Evolutionary conservation across 371 early-diverging fungal genomes (phyloP).

Genomic region (Apophysomyces variabilis): DNA sequence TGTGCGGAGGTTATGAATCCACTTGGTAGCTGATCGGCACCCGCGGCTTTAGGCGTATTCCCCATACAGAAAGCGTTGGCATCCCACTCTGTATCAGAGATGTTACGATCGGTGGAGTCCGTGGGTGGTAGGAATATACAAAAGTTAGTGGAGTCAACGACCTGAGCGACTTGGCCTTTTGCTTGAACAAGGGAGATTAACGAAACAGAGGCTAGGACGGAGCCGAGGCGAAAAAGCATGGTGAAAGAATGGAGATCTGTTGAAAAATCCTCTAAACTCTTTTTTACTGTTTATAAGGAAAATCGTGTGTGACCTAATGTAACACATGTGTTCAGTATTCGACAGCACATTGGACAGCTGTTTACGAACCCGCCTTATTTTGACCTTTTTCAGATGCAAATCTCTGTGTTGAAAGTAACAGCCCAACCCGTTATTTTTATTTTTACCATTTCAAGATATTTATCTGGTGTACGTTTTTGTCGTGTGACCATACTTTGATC

Average conservation of each 20-base stretch:
- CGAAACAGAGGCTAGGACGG: slow-evolving; percentile 15
- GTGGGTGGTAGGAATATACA: slow-evolving; percentile 62
- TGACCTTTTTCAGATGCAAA: slow-evolving; percentile 2
- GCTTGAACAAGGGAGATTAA: slow-evolving; percentile 17
- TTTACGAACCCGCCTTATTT: background rate
- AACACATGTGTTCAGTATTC: background rate
- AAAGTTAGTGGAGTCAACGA: slow-evolving; percentile 48
- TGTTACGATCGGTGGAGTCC: slow-evolving; percentile 34
- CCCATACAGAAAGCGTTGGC: slow-evolving; percentile 61
- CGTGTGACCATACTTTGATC: background rate
- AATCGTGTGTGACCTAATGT: slow-evolving; percentile 3
- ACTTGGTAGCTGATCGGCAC: slow-evolving; percentile 38
- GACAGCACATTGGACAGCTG: background rate
- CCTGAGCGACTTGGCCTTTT: slow-evolving; percentile 37
- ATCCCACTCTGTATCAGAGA: slow-evolving; percentile 52
- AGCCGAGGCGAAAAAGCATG: slow-evolving; percentile 23
- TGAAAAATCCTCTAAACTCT: background rate
- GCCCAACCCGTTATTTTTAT: slow-evolving; percentile 6
- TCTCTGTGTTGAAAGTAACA: background rate
- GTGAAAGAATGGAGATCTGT: background rate
- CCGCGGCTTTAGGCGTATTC: slow-evolving; percentile 39
- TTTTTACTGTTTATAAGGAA: background rate
- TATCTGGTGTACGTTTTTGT: background rate
- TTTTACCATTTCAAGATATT: slow-evolving; percentile 4
- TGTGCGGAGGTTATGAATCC: slow-evolving; percentile 56